Percentiles rank a stretch among this genome's conserved stretches.
Evolutionary conservation across 1,284 basidiomycete genomes (phyloP).

Genomic region (Cronartium quercuum): DNA sequence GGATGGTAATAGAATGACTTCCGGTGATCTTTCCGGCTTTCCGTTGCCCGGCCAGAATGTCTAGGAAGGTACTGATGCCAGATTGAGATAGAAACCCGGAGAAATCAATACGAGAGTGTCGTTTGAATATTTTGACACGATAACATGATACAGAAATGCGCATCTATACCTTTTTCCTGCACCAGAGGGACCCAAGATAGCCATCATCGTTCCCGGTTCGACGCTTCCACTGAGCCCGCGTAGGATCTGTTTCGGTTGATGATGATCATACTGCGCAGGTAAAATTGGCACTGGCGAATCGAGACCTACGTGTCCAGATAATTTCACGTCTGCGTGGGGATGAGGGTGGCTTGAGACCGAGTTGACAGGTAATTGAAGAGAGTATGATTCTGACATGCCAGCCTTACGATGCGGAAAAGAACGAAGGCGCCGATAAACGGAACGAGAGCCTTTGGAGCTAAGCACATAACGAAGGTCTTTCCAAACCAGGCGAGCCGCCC

Average conservation of each 20-base stretch:
- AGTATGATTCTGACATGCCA: background rate
- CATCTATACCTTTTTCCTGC: conserved; percentile 57
- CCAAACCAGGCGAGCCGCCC: conserved; percentile 61
- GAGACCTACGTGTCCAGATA: too few species aligned
- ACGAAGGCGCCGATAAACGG: background rate
- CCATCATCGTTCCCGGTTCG: conserved; percentile 71
- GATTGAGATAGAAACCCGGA: too few species aligned
- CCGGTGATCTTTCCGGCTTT: conserved; percentile 68
- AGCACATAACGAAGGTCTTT: background rate
- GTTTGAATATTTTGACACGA: too few species aligned
- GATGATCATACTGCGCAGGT: background rate
- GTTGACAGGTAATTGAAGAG: background rate
- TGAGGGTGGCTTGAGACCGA: conserved; percentile 43
- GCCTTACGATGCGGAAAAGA: background rate
- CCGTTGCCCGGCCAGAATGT: conserved; percentile 68
- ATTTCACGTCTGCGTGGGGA: background rate
- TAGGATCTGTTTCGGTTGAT: conserved; percentile 53
- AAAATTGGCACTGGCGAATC: conserved; percentile 4
- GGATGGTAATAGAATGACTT: conserved; percentile 55
- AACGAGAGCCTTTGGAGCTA: conserved; percentile 5
- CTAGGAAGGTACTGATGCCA: conserved; percentile 61
- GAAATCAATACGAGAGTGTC: too few species aligned
- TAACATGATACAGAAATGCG: background rate
- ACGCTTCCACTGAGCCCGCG: conserved; percentile 64
- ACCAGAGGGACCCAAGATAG: conserved; percentile 66